A percentile compares a stretch with the other conserved stretches of the same genome.
Conservation (phyloP, 2,329 filamentous ascomycete genomes). For the Penicillium corylophilum region DNA sequence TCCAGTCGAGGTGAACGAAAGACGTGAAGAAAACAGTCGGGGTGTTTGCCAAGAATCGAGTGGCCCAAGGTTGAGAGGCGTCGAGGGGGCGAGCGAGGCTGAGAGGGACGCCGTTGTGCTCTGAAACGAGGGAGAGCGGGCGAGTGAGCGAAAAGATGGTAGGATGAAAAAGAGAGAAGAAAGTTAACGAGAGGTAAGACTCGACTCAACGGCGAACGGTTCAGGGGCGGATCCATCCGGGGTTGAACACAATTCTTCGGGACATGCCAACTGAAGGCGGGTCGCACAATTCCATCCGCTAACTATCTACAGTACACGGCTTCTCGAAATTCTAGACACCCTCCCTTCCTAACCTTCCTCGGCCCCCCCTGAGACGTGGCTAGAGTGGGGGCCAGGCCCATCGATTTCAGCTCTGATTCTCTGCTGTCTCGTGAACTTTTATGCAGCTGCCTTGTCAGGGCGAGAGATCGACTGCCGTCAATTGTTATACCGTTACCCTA, state of each 20-base stretch:
- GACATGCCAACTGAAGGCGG: constrained; percentile 3
- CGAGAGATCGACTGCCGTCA: background rate
- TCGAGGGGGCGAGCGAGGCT: background rate
- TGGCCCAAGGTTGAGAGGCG: background rate
- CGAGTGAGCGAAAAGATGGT: background rate
- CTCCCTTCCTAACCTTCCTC: background rate
- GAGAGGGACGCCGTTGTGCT: background rate
- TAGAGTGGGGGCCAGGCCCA: constrained; percentile 7
- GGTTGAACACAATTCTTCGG: constrained; percentile 1
- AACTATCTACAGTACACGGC: background rate
- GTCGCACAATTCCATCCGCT: background rate
- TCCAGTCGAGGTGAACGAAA: constrained; percentile 12
- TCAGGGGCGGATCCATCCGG: constrained; percentile 7
- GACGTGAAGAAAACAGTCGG: background rate
- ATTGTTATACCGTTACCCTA: background rate
- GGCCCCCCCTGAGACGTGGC: constrained; percentile 2
- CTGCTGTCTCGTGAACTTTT: background rate
- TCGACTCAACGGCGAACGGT: background rate
- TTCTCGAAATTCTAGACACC: constrained; percentile 7
- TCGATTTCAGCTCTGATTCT: no score
- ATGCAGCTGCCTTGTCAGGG: background rate
- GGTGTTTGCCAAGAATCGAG: background rate
- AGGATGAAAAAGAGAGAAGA: background rate
- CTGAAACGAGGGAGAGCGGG: background rate
- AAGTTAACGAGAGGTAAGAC: background rate